Base-by-base conservation (phyloP, 1,284 basidiomycete species). In the Mycena sp. region DNA sequence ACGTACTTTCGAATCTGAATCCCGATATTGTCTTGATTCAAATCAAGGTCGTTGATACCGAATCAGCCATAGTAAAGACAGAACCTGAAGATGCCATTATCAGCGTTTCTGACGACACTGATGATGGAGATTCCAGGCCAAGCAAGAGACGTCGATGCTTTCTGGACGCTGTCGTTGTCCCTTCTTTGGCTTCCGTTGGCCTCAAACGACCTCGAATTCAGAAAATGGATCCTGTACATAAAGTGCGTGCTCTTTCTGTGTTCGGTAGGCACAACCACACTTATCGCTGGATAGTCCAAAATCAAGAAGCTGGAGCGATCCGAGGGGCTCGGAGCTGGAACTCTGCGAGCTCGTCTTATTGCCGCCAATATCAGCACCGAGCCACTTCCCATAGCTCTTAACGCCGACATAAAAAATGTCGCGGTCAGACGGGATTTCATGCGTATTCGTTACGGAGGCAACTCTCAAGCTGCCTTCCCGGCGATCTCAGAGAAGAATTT, bases 371-470 rank as follows among this genome's bases (percentile, higher is more conserved):
- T 55, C 16, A 17, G 3, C 2, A 26, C n/a, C 12, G 59, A 61
- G 1, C 52, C 45, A 6, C 43, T 43, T 21, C 38, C 45, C n/a
- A 37, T 61, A 9, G 30, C 11, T 19, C 23, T 55, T 0, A 21
- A 23, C 6, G 5, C 45, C 7, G 52, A 61, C 21, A n/a, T 49
- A 43, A 49, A 11, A 49, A 19, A 61, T 29, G 44, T 54, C 11
- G 54, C 52, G 35, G 45, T 49, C 16, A 44, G 59, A 6, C 43
- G 59, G 35, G 38, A 61, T 45, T 61, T 61, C 12, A 61, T 61
- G 59, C 14, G 45, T 17, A 17, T 35, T 17, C 38, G 41, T 37
- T 61, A 49, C n/a, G 59, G 59, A 11, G 59, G 59, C 19, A 55
- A 50, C 45, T 11, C 26, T 1, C 44, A 35, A 35, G 6, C 37